Evolutionary conservation across 306 rosid species (phyloP).

Genomic region (Castanea sativa): DNA sequence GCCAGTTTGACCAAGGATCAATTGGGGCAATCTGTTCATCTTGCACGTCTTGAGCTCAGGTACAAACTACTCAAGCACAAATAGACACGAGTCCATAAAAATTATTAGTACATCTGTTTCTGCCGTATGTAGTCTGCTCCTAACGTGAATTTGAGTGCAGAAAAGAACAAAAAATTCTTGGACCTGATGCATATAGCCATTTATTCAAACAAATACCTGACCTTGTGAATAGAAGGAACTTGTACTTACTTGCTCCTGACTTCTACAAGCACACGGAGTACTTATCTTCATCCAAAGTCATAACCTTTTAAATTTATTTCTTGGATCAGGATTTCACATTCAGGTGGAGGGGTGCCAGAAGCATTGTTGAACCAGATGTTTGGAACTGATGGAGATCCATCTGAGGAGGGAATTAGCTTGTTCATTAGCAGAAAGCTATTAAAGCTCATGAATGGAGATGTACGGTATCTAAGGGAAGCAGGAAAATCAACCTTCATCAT

Average conservation of each 20-base stretch:
- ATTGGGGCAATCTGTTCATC: slow-evolving; percentile 75
- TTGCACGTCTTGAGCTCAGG: slow-evolving; percentile 81
- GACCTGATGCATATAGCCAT: not conserved
- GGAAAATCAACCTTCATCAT: slow-evolving; percentile 75
- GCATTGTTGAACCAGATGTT: slow-evolving; percentile 78
- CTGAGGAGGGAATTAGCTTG: slow-evolving; percentile 78
- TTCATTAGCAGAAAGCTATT: slow-evolving; percentile 78
- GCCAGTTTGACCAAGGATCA: slow-evolving; percentile 68
- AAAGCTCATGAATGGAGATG: slow-evolving; percentile 89
- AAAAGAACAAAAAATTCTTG: not conserved
- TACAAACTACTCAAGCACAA: slow-evolving; percentile 16
- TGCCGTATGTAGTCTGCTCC: not conserved
- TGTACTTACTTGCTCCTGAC: not conserved
- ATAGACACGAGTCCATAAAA: not conserved
- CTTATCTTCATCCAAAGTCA: not conserved
- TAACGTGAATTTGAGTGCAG: not conserved
- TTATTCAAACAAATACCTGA: not conserved
- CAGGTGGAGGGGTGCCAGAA: slow-evolving; percentile 76
- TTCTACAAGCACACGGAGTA: not conserved
- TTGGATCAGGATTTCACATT: slow-evolving; percentile 62
- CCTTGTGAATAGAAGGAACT: not conserved
- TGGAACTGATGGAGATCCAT: slow-evolving; percentile 51
- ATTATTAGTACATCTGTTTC: not conserved
- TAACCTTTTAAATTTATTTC: not conserved
- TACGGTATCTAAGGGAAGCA: slow-evolving; percentile 72